Base-by-base conservation (phyloP, 2,329 filamentous ascomycete species). In the Aureobasidium sp. region DNA sequence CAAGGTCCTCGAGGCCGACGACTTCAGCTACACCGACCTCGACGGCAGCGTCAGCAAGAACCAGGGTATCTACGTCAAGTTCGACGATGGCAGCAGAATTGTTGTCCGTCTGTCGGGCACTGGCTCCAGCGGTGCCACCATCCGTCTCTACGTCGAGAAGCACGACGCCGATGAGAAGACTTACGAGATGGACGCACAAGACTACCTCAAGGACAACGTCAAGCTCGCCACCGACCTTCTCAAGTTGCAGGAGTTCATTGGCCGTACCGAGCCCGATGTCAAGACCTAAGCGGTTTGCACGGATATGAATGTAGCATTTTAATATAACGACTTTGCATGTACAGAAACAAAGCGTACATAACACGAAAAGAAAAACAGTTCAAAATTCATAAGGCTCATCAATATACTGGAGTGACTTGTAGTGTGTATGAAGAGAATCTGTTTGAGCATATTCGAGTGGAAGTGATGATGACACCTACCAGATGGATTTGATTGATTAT, bases 21-120 rank as follows among this genome's bases (percentile, higher is more conserved):
- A 99, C 83, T 99, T 99, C 77, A 91, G 90, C 36, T 99, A 99
- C 84, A 97, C 91, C 9, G 94, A 99, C 73, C 87, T 99, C n/a
- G 94, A 99, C 72, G 94, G 93, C 65, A 96, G 91, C 67, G 90
- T 97, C 61, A 89, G 91, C 72, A 90, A 92, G 74, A 95, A 97
- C 81, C 94, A 99, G 80, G 94, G 94, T 67, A 86, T 99, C 69
- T 99, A 90, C 73, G 89, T 92, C 74, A 89, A 90, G 76, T 97
- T 97, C 77, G 91, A 92, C 61, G 92, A 95, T 63, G 93, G 93
- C 66, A 96, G 90, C 79, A 89, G 94, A 68, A 93, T 97, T 65
- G 92, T 99, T 59, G 92, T 97, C 63, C 89, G 94, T 70, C 82
- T 99, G 64, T 97, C 93, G 1, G 94, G 94, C 56, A 99, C 94